These are phyloP conservation scores for Fagopyrum esculentum DNA, from an alignment of 148 eudicot species.

Conservation along the genomic window DNA sequence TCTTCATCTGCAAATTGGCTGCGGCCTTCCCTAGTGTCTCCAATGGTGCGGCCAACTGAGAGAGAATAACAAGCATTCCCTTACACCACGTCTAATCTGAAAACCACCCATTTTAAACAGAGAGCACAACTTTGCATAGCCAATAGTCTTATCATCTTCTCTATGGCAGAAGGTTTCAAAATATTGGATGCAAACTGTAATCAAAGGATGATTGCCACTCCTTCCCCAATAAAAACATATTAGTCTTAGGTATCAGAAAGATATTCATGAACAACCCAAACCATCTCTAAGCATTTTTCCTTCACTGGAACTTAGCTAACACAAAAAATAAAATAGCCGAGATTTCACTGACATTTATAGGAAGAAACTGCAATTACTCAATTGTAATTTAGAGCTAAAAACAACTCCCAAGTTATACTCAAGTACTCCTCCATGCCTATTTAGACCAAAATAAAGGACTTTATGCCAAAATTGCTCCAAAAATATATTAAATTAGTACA, in stretches of 20 bases:
- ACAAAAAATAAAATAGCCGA: background rate
- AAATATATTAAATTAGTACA: background rate
- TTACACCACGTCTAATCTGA: constrained; percentile 13
- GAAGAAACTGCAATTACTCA: background rate
- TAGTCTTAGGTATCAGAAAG: background rate
- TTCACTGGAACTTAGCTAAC: background rate
- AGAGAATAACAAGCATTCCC: constrained; percentile 14
- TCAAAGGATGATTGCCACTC: background rate
- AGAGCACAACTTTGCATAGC: background rate
- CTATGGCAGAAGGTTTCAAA: background rate
- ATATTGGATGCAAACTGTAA: background rate
- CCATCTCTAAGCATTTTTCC: background rate
- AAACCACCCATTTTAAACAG: constrained; percentile 4
- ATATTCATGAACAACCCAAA: background rate
- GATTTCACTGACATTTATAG: background rate
- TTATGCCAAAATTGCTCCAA: background rate
- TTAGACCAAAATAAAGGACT: background rate
- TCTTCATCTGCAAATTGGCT: constrained; percentile 71
- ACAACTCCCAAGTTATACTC: background rate
- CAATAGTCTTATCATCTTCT: background rate
- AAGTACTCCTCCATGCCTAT: background rate
- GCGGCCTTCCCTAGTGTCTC: constrained; percentile 76
- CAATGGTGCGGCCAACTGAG: constrained; percentile 78
- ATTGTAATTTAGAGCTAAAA: background rate
- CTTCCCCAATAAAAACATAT: background rate